These are phyloP conservation scores for Dalbergia cochinchinensis DNA, from an alignment of 306 rosid genomes.

Conservation along the genomic window DNA sequence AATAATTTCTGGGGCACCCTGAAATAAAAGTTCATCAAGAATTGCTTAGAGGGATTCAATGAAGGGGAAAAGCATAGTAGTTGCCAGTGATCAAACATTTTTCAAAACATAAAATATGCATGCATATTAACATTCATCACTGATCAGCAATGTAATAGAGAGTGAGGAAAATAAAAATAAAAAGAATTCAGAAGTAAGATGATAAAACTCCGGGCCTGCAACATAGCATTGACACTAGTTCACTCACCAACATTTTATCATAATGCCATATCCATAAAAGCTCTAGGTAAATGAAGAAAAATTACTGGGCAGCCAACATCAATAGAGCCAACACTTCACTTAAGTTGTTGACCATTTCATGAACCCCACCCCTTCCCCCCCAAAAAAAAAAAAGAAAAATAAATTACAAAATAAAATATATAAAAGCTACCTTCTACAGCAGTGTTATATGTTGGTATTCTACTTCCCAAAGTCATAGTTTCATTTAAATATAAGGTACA, in stretches of 20 bases:
- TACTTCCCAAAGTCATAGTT: slow-evolving; percentile 14
- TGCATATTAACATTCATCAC: neutral
- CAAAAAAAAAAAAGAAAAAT: neutral
- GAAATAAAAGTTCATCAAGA: slow-evolving; percentile 43
- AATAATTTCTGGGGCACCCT: slow-evolving; percentile 99
- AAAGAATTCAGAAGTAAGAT: neutral
- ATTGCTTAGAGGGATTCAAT: slow-evolving; percentile 28
- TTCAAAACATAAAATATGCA: slow-evolving; percentile 25
- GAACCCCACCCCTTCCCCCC: neutral
- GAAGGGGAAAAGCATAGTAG: slow-evolving; percentile 17
- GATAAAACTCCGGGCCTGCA: neutral
- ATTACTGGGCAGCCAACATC: neutral
- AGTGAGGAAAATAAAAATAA: neutral
- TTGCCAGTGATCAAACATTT: neutral
- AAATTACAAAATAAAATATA: too few relatives aligned
- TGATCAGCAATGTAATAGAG: slow-evolving; percentile 4
- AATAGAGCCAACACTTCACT: neutral
- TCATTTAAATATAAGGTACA: slow-evolving; percentile 6
- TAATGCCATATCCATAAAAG: slow-evolving; percentile 19
- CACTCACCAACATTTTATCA: slow-evolving; percentile 11
- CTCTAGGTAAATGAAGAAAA: neutral
- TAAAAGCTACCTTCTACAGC: neutral
- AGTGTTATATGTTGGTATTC: neutral
- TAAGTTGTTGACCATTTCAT: slow-evolving; percentile 18
- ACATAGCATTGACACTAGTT: slow-evolving; percentile 1